A percentile compares a stretch with the other conserved stretches of the same genome.
Evolutionary conservation across 805 yeast genomes (phyloP).

Genomic region (Alloascoidea hylecoeti): DNA sequence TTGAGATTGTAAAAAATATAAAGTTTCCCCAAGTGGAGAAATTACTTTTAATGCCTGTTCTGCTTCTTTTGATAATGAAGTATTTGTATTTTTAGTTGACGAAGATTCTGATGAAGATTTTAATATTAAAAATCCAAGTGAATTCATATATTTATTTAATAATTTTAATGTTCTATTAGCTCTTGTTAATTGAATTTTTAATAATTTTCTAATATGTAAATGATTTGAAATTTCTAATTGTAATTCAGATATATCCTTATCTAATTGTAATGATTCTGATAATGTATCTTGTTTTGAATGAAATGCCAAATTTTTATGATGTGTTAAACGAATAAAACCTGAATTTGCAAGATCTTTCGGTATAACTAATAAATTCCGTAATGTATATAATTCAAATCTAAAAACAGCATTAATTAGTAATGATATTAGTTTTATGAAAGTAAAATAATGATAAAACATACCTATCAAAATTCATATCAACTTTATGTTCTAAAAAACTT

Average conservation of each 20-base stretch:
- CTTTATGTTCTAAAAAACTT: constrained; percentile 55
- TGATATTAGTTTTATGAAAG: background rate
- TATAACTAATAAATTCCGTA: constrained; percentile 61
- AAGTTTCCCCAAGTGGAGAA: background rate
- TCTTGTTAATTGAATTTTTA: background rate
- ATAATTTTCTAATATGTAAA: background rate
- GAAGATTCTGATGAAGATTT: too few relatives aligned
- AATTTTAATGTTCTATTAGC: background rate
- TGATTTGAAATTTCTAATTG: background rate
- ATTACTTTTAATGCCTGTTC: background rate
- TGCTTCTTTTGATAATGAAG: background rate
- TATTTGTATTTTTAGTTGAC: background rate
- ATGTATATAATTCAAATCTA: constrained; percentile 57
- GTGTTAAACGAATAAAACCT: constrained; percentile 57
- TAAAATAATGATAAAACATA: background rate
- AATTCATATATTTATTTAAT: background rate
- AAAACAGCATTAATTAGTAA: background rate
- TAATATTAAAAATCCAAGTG: background rate
- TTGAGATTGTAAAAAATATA: background rate
- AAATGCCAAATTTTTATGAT: constrained; percentile 35
- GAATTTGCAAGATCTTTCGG: constrained; percentile 49
- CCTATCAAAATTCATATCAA: constrained; percentile 75
- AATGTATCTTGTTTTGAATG: background rate
- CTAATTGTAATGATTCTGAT: background rate
- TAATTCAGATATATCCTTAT: background rate